Conservation (phyloP, 2,329 filamentous ascomycete species). For the Berkeleyomyces rouxiae region DNA sequence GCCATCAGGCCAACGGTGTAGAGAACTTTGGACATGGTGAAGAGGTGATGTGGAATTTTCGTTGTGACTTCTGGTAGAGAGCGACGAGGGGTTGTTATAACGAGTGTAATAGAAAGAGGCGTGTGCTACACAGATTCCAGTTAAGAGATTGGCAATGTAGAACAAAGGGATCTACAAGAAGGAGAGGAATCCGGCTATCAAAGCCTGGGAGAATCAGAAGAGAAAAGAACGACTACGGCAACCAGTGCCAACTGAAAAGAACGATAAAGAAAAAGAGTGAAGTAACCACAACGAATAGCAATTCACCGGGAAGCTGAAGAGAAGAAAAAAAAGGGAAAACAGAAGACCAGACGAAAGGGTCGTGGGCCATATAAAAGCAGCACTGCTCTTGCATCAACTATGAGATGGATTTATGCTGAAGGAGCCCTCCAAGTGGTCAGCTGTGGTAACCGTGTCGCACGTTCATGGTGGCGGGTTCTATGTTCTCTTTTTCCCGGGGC, state of each 20-base stretch:
- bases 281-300: not conserved
- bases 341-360: not conserved
- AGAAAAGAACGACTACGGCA: slow-evolving; percentile 10
- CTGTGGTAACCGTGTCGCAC: not conserved
- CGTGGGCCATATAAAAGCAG: not conserved
- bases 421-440: not conserved
- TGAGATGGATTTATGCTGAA: not conserved
- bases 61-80: not conserved
- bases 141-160: not conserved
- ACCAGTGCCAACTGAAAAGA: slow-evolving; percentile 9
- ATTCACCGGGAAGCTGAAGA: slow-evolving; percentile 9
- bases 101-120: not conserved
- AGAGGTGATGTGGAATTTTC: not conserved
- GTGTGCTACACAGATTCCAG: not conserved
- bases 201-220: not conserved
- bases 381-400: not conserved
- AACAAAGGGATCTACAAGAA: not conserved
- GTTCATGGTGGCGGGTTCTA: not conserved
- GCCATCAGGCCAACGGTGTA: slow-evolving; percentile 6
- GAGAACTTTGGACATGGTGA: slow-evolving; percentile 8
- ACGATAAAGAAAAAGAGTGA: slow-evolving; percentile 1
- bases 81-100: not conserved
- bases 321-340: not conserved
- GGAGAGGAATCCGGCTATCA: not conserved
- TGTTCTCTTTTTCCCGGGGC: not conserved